Conservation (phyloP, 2,329 filamentous ascomycete species). For the Pezicula neosporulosa region DNA sequence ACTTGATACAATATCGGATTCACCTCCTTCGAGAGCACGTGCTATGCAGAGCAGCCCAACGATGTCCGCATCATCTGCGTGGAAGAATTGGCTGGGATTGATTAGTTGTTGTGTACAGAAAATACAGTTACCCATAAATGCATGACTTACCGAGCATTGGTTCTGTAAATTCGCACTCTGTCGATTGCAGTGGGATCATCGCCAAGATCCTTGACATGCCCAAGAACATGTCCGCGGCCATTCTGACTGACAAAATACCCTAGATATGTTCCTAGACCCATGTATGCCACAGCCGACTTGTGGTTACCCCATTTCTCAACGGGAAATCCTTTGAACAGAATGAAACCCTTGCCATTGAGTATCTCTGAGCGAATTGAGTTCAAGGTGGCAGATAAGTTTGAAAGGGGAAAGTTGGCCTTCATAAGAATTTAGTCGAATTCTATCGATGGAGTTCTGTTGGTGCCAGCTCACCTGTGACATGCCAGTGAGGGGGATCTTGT, state of each 20-base stretch:
- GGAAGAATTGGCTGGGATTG: conserved; percentile 67
- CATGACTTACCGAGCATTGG: conserved; percentile 60
- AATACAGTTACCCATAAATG: neutral
- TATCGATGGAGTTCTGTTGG: neutral
- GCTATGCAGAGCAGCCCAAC: conserved; percentile 82
- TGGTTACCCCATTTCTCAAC: conserved; percentile 70
- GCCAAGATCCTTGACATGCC: conserved; percentile 85
- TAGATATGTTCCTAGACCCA: conserved; percentile 81
- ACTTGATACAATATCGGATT: conserved; percentile 75
- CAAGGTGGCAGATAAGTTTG: conserved; percentile 51
- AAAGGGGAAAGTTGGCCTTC: conserved; percentile 55
- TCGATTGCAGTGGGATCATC: conserved; percentile 80
- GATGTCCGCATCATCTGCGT: conserved; percentile 78
- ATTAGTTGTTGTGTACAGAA: neutral
- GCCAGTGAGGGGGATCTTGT: conserved; percentile 64
- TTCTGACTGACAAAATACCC: conserved; percentile 90
- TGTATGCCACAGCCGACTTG: conserved; percentile 85
- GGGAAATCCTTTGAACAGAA: conserved; percentile 84
- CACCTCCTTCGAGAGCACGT: conserved; percentile 74
- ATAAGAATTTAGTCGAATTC: neutral
- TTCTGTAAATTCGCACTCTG: conserved; percentile 86
- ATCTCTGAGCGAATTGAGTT: conserved; percentile 57
- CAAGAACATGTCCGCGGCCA: conserved; percentile 77
- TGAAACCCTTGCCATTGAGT: conserved; percentile 85
- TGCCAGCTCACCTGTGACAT: conserved; percentile 51